Base-by-base conservation (phyloP, 768 basidiomycete genomes). In the Termitomyces sp. region DNA sequence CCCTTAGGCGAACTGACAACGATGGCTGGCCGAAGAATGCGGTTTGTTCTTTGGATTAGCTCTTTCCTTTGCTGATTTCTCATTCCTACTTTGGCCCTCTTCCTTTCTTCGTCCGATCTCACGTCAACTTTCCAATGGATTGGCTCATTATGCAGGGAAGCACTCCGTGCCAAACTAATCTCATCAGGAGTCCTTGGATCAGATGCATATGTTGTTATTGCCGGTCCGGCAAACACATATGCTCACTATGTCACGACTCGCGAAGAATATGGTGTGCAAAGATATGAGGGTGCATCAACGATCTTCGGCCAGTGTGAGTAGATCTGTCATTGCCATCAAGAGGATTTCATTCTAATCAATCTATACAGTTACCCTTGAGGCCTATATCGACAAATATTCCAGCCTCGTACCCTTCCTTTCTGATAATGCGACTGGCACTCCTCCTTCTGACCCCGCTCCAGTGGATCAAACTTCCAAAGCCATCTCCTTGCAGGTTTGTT, bases 151-250 rank as follows among this genome's bases (percentile, higher is more conserved):
- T 57, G 51, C 67, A 90, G 89, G 41, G 83, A 91, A 59, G 85
- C 88, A 1, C 62, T 92, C 52, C 85, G 89, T 51, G 76, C 81
- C 24, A 72, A 78, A 66, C 76, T 92, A 51, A 86, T 91, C 59
- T 78, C 85, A 0, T 74, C 80, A 51, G 84, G 82, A 4, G 75
- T 90, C 58, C 69, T 91, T 59, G 87, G 83, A 42, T 70, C 82
- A 49, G 79, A 87, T 63, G 88, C 87, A 4, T 87, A 89, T 62
- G 87, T 92, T 60, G 88, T 91, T 54, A 73, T 91, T 57, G 86
- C 87, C 15, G 91, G 89, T 15, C 91, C 91, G n/a, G 89, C 88
- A 6, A 92, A 91, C 63, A 86, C 88, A 6, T 92, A 92, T 66
- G 81, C 76, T 0, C 89, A 91, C 71, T 89, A 91, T 67, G 77